phyloP scores from a whole-genome alignment of 192 early-diverging fungal genomes.

The Piromyces sp. region DNA sequence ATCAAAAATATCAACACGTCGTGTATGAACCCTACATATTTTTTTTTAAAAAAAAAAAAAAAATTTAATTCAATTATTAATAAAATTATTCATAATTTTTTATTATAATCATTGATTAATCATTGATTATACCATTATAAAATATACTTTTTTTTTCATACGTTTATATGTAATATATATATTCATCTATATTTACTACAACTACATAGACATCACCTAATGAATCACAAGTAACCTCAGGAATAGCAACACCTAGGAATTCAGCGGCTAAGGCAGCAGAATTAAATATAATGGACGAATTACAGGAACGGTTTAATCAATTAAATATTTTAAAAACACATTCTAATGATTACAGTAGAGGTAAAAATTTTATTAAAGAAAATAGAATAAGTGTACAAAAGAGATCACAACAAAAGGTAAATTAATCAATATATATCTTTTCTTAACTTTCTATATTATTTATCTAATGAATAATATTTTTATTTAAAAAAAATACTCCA shows the following conservation, averaged over 20 bases:
- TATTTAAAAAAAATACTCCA: too few species aligned
- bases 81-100: too few species aligned
- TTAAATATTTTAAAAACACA: background rate
- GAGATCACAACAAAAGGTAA: background rate
- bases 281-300: background rate
- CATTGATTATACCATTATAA: too few species aligned
- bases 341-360: background rate
- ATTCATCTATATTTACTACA: too few species aligned
- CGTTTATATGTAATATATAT: too few species aligned
- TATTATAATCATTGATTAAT: too few species aligned
- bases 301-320: background rate
- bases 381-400: background rate
- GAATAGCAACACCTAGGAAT: background rate
- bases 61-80: too few species aligned
- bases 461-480: too few species aligned
- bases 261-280: background rate
- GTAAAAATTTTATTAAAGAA: background rate
- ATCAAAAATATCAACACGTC: background rate
- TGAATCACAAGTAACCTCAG: background rate
- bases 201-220: background rate
- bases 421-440: too few species aligned
- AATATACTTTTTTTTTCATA: too few species aligned
- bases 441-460: too few species aligned
- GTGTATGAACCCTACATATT: background rate
- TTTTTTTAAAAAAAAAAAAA: too few species aligned